Percentiles rank a stretch among this genome's conserved stretches.
phyloP scores from a whole-genome alignment of 1,284 basidiomycete species.

The Sphagnurus paluster region DNA sequence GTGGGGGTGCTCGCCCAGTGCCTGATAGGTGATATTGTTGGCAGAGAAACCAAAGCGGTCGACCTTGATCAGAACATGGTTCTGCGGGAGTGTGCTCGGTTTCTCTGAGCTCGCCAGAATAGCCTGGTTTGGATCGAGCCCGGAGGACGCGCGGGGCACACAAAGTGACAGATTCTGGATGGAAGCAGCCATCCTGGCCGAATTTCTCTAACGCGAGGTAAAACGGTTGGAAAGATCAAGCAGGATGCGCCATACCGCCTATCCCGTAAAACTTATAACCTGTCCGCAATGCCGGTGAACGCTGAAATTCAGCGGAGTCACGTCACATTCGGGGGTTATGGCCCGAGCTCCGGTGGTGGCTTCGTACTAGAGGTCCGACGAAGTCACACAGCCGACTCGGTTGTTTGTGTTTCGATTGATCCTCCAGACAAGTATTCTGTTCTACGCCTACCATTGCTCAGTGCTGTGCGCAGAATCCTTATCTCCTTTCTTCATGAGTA shows the following conservation, averaged over 20 bases:
- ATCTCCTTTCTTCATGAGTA: no score
- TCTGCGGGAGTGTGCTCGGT: conserved; percentile 31
- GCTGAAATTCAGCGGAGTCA: background rate
- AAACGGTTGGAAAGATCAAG: conserved; percentile 9
- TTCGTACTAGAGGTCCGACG: background rate
- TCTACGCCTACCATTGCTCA: no score
- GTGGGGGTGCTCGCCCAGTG: conserved; percentile 60
- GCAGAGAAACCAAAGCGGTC: conserved; percentile 67
- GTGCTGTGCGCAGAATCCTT: no score
- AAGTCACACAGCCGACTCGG: no score
- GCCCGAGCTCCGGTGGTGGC: background rate
- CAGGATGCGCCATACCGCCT: conserved; percentile 11
- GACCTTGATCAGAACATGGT: conserved; percentile 56
- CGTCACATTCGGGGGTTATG: conserved; percentile 8
- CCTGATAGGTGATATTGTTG: conserved; percentile 63
- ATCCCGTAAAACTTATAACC: background rate
- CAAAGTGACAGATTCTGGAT: conserved; percentile 34
- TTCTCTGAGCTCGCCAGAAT: conserved; percentile 30
- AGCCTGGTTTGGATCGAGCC: conserved; percentile 25
- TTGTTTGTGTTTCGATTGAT: no score
- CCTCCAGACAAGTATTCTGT: no score
- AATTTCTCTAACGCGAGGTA: background rate
- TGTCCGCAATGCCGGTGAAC: background rate
- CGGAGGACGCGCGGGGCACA: conserved; percentile 34
- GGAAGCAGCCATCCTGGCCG: conserved; percentile 10